Conservation (phyloP, 192 early-diverging fungal species). For the Backusella psychrophila region DNA sequence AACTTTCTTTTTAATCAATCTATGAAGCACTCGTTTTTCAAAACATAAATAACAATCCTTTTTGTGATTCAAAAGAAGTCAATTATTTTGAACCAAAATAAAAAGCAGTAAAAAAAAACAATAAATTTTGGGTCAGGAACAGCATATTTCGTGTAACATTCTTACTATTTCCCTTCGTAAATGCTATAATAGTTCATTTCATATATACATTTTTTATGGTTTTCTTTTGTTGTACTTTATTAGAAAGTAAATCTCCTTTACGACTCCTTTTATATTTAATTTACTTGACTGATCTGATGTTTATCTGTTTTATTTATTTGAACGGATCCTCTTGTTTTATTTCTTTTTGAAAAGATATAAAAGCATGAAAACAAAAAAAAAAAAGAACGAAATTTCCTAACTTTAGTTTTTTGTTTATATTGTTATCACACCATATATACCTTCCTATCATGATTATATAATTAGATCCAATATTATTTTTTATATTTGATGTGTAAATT, state of each 20-base stretch:
- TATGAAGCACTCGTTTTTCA: not conserved
- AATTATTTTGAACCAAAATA: not conserved
- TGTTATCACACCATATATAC: no score
- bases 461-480: no score
- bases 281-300: not conserved
- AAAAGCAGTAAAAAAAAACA: not conserved
- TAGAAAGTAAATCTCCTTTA: not conserved
- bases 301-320: not conserved
- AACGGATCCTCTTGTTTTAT: not conserved
- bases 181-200: not conserved
- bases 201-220: not conserved
- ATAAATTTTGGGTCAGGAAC: not conserved
- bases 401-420: no score
- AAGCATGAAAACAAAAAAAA: not conserved
- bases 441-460: no score
- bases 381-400: not conserved
- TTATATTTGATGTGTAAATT: no score
- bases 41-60: not conserved
- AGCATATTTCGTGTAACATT: constrained; percentile 5
- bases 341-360: not conserved
- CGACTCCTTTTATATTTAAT: not conserved
- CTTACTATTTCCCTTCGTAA: not conserved
- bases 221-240: not conserved
- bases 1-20: not conserved
- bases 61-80: not conserved